Base-by-base conservation (phyloP, 2,329 filamentous ascomycete species). In the Diaporthe vaccinii region DNA sequence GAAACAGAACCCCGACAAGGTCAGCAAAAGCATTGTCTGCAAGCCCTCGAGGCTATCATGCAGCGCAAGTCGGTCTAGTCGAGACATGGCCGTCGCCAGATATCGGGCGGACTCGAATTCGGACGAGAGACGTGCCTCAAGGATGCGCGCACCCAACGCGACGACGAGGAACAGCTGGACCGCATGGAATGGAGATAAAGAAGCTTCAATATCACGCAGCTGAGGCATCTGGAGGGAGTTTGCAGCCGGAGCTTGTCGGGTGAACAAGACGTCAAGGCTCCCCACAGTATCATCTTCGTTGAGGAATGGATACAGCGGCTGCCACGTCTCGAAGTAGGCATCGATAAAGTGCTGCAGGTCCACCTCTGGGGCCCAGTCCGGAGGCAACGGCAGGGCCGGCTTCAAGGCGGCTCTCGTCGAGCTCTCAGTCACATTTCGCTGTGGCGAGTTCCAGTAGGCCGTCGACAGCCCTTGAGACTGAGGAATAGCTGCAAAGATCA, bases 261-360 rank as follows among this genome's bases (percentile, higher is more conserved):
- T 75, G 36, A 76, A 76, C 15, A 80, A 75, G 67, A 78, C 74
- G 46, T 80, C 79, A 5, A 80, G 75, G 51, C 77, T 78, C 6
- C 74, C 76, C 17, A 78, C 78, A 69, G 81, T 76, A 14, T 77
- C 77, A 14, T 78, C 78, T 41, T 78, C 78, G n/a, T 81, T 76
- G 44, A 81, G 70, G 69, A 81, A 81, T 12, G 80, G 80, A 62
- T 81, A 80, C 57, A 80, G 78, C 22, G 79, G 77, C 55, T 79
- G 77, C 39, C 78, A 78, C 3, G 76, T 80, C n/a, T 79, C 79
- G n/a, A 81, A 81, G 62, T 81, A 81, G 10, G 74, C 76, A 62
- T 77, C 77, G 14, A 76, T 76, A 14, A 76, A 74, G 49, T 78
- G 75, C 34, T 78, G 77, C 49, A 78, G 68, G 36, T 80, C 79